Evolutionary conservation across 2,329 filamentous ascomycete species (phyloP).

Genomic region (Fusarium euwallaceae): DNA sequence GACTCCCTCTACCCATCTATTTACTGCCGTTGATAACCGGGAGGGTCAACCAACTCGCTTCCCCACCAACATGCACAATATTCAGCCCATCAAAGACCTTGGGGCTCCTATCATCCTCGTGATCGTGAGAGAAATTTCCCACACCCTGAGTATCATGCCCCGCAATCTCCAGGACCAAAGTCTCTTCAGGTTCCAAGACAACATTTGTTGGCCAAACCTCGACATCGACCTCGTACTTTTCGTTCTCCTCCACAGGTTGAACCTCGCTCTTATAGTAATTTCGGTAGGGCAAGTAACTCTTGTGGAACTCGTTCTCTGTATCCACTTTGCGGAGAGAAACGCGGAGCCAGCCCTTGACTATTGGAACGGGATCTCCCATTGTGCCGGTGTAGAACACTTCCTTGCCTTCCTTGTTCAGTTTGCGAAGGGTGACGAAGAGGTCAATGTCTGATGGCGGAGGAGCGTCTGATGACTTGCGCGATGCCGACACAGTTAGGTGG

Average conservation of each 20-base stretch:
- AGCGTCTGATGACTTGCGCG: conserved; percentile 59
- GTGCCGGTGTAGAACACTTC: conserved; percentile 75
- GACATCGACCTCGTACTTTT: conserved; percentile 70
- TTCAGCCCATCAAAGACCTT: neutral
- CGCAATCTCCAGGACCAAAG: neutral
- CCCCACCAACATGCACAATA: neutral
- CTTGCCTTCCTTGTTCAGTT: conserved; percentile 65
- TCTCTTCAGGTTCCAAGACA: conserved; percentile 43
- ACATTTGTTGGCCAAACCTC: conserved; percentile 75
- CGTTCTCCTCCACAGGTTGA: conserved; percentile 62
- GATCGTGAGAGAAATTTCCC: neutral
- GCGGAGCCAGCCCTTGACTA: conserved; percentile 74
- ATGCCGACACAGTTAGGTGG: conserved; percentile 71
- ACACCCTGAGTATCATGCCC: neutral
- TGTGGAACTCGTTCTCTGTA: conserved; percentile 55
- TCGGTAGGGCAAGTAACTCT: conserved; percentile 56
- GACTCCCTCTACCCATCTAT: neutral
- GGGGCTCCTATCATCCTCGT: neutral
- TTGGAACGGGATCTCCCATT: conserved; percentile 71
- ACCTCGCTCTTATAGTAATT: conserved; percentile 70
- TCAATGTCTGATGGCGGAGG: conserved; percentile 65
- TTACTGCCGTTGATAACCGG: conserved; percentile 3
- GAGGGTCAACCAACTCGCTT: conserved; percentile 4
- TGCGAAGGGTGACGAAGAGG: conserved; percentile 71
- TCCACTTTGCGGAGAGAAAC: conserved; percentile 67